Percentiles rank a stretch among this genome's conserved stretches.
These are phyloP conservation scores for Hericium rajendrae DNA, from an alignment of 768 basidiomycete genomes.

Conservation along the genomic window DNA sequence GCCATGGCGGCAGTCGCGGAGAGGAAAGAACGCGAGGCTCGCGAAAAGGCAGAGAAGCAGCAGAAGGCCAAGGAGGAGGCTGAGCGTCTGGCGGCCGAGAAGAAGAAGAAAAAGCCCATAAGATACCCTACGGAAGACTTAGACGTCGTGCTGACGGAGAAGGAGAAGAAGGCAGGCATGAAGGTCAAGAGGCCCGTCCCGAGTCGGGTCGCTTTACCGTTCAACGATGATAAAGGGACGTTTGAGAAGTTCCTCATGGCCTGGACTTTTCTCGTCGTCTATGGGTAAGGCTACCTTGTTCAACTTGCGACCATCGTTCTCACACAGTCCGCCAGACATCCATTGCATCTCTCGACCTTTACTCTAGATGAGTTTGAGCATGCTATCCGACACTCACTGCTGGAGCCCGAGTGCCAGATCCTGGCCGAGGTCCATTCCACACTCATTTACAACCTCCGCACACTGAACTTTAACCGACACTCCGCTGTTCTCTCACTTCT, in stretches of 20 bases:
- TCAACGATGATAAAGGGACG: conserved; percentile 47
- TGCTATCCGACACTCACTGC: conserved; percentile 66
- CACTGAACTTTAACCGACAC: conserved; percentile 67
- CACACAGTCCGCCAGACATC: conserved; percentile 36
- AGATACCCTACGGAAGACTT: conserved; percentile 93
- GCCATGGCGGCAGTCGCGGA: conserved; percentile 33
- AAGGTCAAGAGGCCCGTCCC: conserved; percentile 58
- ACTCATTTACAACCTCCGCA: conserved; percentile 84
- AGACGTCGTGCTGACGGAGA: conserved; percentile 69
- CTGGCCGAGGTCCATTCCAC: conserved; percentile 84
- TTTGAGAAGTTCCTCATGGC: conserved; percentile 85
- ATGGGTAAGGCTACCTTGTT: conserved; percentile 49
- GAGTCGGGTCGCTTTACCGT: conserved; percentile 54
- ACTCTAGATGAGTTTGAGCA: conserved; percentile 90
- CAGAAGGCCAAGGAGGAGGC: conserved; percentile 59
- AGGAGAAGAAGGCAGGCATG: conserved; percentile 74
- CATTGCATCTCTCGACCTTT: conserved; percentile 79
- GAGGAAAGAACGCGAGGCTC: conserved; percentile 60
- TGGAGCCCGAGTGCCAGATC: conserved; percentile 64
- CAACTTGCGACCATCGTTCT: not conserved
- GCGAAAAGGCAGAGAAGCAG: conserved; percentile 59
- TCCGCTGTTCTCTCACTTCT: conserved; percentile 64
- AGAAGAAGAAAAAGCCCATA: conserved; percentile 82
- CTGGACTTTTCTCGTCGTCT: conserved; percentile 92
- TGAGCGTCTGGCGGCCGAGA: conserved; percentile 62